Base-by-base conservation (phyloP, 768 basidiomycete genomes). In the Pleurotus salmoneostramineus region DNA sequence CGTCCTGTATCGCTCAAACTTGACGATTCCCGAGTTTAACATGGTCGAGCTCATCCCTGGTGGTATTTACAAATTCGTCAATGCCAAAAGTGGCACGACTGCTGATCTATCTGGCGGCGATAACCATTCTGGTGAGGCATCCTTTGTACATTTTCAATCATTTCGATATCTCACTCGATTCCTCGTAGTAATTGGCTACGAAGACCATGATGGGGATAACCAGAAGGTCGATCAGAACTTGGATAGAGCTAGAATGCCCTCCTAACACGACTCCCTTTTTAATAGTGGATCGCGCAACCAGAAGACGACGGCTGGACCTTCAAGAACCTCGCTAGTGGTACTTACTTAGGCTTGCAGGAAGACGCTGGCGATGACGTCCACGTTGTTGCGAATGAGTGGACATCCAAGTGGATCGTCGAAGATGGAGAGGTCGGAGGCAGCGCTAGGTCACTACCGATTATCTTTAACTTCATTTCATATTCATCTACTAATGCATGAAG, bases 101-200 rank as follows among this genome's bases (percentile, higher is more conserved):
- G 50, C 79, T 33, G 80, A 82, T 63, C 76, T 82, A 59, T 78
- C 74, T 14, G 77, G 75, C 11, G 69, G 56, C 36, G 73, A 79
- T 56, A 67, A 73, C 60, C 45, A 52, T 1, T 70, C 74, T 48
- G 66, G 74, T 74, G 56, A 12, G 74, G 62, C 1, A 37, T n/a
- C 37, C 45, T 6, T 37, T 7, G 31, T 8, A 8, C 14, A 3
- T 11, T 1, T 15, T 37, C 10, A 12, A 27, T 10, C 33, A 10
- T 46, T 10, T n/a, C 1, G 12, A 43, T 5, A 8, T 3, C 11
- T 17, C 5, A 45, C 2, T 45, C 2, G 32, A 44, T 6, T 10
- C 40, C 50, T n/a, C 49, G 10, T 31, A 75, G 75, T 81, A 61
- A 78, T 76, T 14, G 77, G 80, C 3, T 80, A 63, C 52, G 59